Evolutionary conservation across 2,329 filamentous ascomycete species (phyloP).

Genomic region (Fusarium pseudoanthophilum): DNA sequence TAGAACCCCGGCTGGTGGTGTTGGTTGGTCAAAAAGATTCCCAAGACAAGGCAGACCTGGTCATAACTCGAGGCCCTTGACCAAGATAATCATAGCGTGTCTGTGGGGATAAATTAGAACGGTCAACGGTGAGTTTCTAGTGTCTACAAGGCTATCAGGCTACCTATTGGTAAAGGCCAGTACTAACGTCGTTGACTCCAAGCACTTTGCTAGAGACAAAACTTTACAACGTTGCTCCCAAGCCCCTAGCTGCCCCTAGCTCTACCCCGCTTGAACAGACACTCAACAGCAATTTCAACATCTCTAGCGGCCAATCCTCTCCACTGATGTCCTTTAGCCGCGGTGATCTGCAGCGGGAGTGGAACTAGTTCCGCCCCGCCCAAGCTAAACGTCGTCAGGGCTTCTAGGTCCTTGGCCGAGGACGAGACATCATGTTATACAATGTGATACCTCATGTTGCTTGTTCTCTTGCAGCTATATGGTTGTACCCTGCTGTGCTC

Average conservation of each 20-base stretch:
- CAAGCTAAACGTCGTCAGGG: neutral
- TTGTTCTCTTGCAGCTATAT: neutral
- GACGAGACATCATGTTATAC: neutral
- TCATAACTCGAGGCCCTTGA: conserved; percentile 2
- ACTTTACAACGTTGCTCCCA: neutral
- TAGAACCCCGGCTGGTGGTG: neutral
- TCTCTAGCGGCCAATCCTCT: neutral
- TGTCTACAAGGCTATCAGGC: neutral
- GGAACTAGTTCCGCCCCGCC: neutral
- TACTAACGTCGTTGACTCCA: neutral
- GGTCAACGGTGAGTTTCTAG: neutral
- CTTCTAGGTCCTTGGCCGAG: neutral
- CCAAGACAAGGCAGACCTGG: neutral
- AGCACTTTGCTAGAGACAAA: neutral
- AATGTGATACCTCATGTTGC: neutral
- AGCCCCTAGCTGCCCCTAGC: neutral
- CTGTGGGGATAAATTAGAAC: neutral
- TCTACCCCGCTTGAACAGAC: neutral
- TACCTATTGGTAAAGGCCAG: neutral
- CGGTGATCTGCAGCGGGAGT: conserved; percentile 6
- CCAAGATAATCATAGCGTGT: neutral
- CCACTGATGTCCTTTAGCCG: conserved; percentile 5
- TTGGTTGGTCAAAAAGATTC: neutral
- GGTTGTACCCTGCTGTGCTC: neutral
- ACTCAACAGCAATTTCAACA: neutral